Base-by-base conservation (phyloP, 2,329 filamentous ascomycete genomes). In the Neonectria faginata region DNA sequence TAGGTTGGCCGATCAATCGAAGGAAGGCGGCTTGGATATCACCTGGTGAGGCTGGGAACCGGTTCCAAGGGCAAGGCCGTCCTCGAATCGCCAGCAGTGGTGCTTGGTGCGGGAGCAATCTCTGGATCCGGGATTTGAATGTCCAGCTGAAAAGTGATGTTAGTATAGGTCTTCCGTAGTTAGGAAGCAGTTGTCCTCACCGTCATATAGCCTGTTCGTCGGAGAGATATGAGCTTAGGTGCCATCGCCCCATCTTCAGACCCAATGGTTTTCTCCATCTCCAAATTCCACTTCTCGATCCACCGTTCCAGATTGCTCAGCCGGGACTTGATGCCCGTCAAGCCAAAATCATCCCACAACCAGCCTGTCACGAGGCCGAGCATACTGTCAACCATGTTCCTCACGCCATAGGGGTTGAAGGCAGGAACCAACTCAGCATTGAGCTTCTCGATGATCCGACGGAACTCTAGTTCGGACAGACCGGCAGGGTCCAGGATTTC, bases 341-440 rank as follows among this genome's bases (percentile, higher is more conserved):
- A 80, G 2, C 95, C 94, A 22, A 95, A 73, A 76, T 98, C 95
- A 64, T 99, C 96, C 93, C 94, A 98, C 36, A 98, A 74, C 92
- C 94, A 99, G 22, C 95, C 92, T 0, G 96, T 98, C 36, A 94
- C 79, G 5, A 97, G 83, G 2, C 95, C 94, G 70, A 98, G 77
- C 11, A 93, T 77, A 12, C 89, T 88, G 78, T 99, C 96, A 0
- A 97, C 69, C 74, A 94, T 88, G 71, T 97, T 97, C 55, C 92
- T 85, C 72, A 87, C 81, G 59, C 85, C 89, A 77, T 90, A 94
- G 0, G 96, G 95, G 73, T 91, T 88, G 77, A 97, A 97, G 0
- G 91, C 90, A n/a, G 86, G 86, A 42, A 91, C 82, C 16, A 98
- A 81, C 67, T 93, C 89, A 12, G 86, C 81, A 75, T 99, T 99